phyloP scores from a whole-genome alignment of 176 grass and related monocot genomes.

The Paspalum notatum region DNA sequence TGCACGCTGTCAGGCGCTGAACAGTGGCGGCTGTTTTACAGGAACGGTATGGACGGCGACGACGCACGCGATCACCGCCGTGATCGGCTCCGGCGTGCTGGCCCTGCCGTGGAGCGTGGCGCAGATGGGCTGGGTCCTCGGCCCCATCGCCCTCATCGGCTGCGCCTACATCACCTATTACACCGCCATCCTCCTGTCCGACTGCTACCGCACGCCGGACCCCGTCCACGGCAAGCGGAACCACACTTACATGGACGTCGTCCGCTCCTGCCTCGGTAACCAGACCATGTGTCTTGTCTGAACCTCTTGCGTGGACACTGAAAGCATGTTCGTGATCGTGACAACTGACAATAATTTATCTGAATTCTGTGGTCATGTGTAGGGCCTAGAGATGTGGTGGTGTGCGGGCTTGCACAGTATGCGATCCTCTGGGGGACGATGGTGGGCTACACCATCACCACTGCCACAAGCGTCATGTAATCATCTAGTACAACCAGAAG shows the following conservation, averaged over 20 bases:
- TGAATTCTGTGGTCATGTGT: not conserved
- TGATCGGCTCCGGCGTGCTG: slow-evolving; percentile 92
- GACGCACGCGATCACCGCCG: slow-evolving; percentile 82
- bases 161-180: slow-evolving; percentile 92
- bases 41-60: slow-evolving; percentile 95
- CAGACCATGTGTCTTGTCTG: not conserved
- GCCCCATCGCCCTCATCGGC: slow-evolving; percentile 73
- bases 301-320: not conserved
- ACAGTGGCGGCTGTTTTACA: not conserved
- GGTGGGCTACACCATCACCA: slow-evolving; percentile 91
- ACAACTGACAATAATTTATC: not conserved
- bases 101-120: slow-evolving; percentile 97
- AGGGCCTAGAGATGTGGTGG: slow-evolving; percentile 68
- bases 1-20: not conserved
- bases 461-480: slow-evolving; percentile 90
- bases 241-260: slow-evolving; percentile 92
- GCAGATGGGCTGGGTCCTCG: slow-evolving; percentile 92
- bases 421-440: slow-evolving; percentile 78
- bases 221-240: slow-evolving; percentile 89
- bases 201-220: slow-evolving; percentile 90
- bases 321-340: not conserved
- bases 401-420: slow-evolving; percentile 75
- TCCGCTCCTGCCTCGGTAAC: slow-evolving; percentile 84
- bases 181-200: slow-evolving; percentile 76
- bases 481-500: not conserved